Conservation (phyloP, 2,329 filamentous ascomycete genomes). For the Trichoderma sp. region DNA sequence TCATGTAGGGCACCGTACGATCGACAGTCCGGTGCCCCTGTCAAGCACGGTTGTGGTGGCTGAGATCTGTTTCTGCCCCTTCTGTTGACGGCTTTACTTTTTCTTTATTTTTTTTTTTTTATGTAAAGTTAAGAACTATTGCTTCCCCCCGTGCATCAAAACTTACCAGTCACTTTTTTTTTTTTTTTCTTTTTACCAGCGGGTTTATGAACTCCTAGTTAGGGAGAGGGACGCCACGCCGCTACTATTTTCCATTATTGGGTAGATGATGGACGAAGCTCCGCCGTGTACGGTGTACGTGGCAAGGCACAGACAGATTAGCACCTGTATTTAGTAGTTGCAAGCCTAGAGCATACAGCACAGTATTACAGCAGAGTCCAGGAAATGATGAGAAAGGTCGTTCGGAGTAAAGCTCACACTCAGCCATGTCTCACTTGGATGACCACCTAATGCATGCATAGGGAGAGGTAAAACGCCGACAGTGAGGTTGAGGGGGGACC, state of each 20-base stretch:
- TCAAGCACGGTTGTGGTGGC: not conserved
- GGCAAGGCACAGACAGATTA: not conserved
- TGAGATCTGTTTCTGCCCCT: conserved; percentile 14
- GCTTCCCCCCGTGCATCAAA: not conserved
- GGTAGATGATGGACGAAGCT: not conserved
- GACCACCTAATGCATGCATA: too few relatives aligned
- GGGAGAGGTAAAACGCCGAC: too few relatives aligned
- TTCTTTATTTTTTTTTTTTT: not conserved
- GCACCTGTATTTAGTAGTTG: too few relatives aligned
- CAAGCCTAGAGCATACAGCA: not conserved
- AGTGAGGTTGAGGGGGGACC: too few relatives aligned
- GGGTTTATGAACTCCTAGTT: not conserved
- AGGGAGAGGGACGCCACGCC: conserved; percentile 9
- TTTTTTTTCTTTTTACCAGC: not conserved
- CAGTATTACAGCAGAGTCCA: too few relatives aligned
- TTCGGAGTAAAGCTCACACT: too few relatives aligned
- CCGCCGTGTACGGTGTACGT: not conserved
- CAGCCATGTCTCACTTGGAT: too few relatives aligned
- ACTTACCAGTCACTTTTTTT: not conserved
- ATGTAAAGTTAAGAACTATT: not conserved
- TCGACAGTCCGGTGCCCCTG: not conserved
- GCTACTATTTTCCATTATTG: not conserved
- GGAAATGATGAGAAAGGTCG: too few relatives aligned
- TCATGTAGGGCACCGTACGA: conserved; percentile 5
- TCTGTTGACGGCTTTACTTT: not conserved